These are phyloP conservation scores for Inga oerstediana DNA, from an alignment of 306 rosid species.

Conservation along the genomic window DNA sequence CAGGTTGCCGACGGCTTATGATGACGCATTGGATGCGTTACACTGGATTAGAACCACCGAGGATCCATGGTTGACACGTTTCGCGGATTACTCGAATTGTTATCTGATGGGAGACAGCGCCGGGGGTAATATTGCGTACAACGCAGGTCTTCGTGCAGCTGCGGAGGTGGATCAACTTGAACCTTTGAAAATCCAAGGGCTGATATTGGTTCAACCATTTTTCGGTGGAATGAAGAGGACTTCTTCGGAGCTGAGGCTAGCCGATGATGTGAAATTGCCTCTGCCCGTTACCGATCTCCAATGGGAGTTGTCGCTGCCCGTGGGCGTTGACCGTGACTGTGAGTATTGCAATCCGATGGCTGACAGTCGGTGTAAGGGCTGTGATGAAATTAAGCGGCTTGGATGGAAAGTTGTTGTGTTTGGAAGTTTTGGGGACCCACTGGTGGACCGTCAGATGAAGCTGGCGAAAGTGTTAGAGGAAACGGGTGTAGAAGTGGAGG, in stretches of 20 bases:
- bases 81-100: slow-evolving; percentile 50
- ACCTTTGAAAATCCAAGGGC: neutral
- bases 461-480: neutral
- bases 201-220: neutral
- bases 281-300: neutral
- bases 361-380: neutral
- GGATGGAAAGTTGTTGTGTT: neutral
- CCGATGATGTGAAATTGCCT: neutral
- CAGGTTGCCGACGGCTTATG: slow-evolving; percentile 40
- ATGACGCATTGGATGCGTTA: slow-evolving; percentile 53
- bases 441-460: neutral
- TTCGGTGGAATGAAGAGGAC: slow-evolving; percentile 14
- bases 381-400: neutral
- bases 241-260: neutral
- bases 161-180: neutral
- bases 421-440: neutral
- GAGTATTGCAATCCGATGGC: neutral
- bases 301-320: neutral
- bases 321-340: neutral
- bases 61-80: slow-evolving; percentile 46
- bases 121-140: slow-evolving; percentile 58
- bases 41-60: slow-evolving; percentile 46
- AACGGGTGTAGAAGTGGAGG: neutral
- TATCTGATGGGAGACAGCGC: slow-evolving; percentile 64
- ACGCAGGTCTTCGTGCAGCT: slow-evolving; percentile 41